Base-by-base conservation (phyloP, 495 filamentous ascomycete species). In the Neurospora sp. region DNA sequence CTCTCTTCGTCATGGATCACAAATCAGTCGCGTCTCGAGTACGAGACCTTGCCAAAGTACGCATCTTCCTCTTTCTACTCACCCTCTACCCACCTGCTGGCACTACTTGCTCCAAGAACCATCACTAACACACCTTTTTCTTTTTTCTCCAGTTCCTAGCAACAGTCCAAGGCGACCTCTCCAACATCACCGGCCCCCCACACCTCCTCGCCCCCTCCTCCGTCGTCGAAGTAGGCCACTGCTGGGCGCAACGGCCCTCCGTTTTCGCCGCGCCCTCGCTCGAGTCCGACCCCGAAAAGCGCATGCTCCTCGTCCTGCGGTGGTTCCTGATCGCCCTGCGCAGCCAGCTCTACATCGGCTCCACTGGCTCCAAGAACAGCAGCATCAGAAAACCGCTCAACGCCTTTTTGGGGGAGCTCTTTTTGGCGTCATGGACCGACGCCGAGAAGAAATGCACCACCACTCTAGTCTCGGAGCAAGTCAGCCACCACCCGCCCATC, bases 401-500 rank as follows among this genome's bases (percentile, higher is more conserved):
- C 77, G 96, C 96, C 39, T 87, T 98, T 12, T 84, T 98, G 3
- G 96, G 96, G 9, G 96, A 99, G 81, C 98, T 96, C 0, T 99
- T 96, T 77, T 68, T 82, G 35, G 91, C 89, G 79, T 90, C 86
- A 71, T 90, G 93, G 96, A 99, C 81, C 98, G 98, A 78, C 93
- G 89, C 14, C 85, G 96, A 70, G 94, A 96, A 8, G 95, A 99
- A 79, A 97, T 97, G 78, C 93, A 94, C 44, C 98, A 97, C 80
- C 92, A 95, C 75, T 97, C 81, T 98, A 86, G 94, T 98, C 82
- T 92, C 97, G 70, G 96, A 99, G 80, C 96, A 99, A 85, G 96
- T 99, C 74, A 97, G 94, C 85, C 96, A 99, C 79, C 96, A 99
- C 82, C 96, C 96, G 42, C 96, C 96, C 0, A 89, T 99, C 78